These are phyloP conservation scores for Claviceps paspali DNA, from an alignment of 2,329 filamentous ascomycete species.

Conservation along the genomic window DNA sequence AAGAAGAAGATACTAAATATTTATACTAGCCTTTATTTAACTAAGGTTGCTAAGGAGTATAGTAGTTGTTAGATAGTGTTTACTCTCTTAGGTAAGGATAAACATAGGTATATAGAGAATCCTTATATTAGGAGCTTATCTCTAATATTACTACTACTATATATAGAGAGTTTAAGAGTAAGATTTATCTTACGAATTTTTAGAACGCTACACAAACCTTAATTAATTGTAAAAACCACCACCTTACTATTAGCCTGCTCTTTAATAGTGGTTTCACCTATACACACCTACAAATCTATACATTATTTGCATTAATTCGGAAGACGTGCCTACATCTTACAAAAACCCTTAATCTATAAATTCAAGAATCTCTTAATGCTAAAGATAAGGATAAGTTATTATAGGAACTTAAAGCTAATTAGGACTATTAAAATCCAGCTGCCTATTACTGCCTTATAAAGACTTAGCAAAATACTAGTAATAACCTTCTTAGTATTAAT, in stretches of 20 bases:
- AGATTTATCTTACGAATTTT: too few relatives aligned
- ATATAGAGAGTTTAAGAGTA: too few relatives aligned
- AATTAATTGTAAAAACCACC: too few relatives aligned
- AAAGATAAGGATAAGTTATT: too few relatives aligned
- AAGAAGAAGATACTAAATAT: background rate
- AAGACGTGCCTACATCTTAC: background rate
- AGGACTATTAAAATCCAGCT: background rate
- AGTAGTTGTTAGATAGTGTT: background rate
- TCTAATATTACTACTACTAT: background rate
- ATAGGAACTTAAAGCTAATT: too few relatives aligned
- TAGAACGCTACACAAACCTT: too few relatives aligned
- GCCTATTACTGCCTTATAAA: background rate
- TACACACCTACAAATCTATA: background rate
- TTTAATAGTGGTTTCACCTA: too few relatives aligned
- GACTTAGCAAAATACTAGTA: too few relatives aligned
- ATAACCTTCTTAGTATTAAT: background rate
- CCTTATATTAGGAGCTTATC: background rate
- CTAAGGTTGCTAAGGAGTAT: background rate
- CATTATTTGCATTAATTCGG: too few relatives aligned
- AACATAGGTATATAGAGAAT: background rate
- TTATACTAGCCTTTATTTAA: background rate
- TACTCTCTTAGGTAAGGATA: background rate
- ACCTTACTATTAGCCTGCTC: too few relatives aligned
- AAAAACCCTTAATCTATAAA: background rate
- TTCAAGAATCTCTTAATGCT: background rate